Base-by-base conservation (phyloP, 1,284 basidiomycete species). In the Ceratobasidium sp. region DNA sequence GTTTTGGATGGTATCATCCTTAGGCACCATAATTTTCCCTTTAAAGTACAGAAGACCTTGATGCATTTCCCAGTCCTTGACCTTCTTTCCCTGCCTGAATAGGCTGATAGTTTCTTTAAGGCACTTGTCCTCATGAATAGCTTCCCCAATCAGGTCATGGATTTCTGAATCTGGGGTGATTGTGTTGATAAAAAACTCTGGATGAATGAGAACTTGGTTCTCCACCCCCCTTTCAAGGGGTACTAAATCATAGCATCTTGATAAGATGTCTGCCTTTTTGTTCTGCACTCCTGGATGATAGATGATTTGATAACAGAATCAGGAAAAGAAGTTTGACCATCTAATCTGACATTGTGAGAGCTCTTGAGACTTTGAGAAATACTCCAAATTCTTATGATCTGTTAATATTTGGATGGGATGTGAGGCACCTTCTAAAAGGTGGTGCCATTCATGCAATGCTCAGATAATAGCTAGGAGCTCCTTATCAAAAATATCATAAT, bases 241-340 rank as follows among this genome's bases (percentile, higher is more conserved):
- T 30, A 23, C 2, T 39, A 57, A 71, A 46, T 74, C 74, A 19
- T 49, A 42, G 9, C 71, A 60, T 46, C 71, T 27, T 6, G 56
- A 42, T 2, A 44, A 11, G 21, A 62, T 44, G n/a, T 56, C 42
- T 13, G 42, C 67, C 33, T 56, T 56, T 14, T 29, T 3, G 16
- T 56, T 52, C 11, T 60, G 44, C 13, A 27, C 29, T 5, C 68
- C 68, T 53, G 56, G 39, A 29, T 49, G 16, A 33, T 69, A 62
- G 1, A 30, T 23, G 27, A 69, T 69, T 33, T 23, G 36, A 21
- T 19, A 54, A 39, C 62, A 47, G 39, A 27, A 69, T 7, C 53
- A 47, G 8, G 25, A 30, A 39, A 54, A 41, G 21, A 69, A 69
- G 2, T 47, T 41, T 14, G 25, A 23, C 68, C 68, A 62, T 5